A percentile compares a stretch with the other conserved stretches of the same genome.
These are phyloP conservation scores for Xanthoparmelia taractica DNA, from an alignment of 495 filamentous ascomycete species.

Conservation along the genomic window DNA sequence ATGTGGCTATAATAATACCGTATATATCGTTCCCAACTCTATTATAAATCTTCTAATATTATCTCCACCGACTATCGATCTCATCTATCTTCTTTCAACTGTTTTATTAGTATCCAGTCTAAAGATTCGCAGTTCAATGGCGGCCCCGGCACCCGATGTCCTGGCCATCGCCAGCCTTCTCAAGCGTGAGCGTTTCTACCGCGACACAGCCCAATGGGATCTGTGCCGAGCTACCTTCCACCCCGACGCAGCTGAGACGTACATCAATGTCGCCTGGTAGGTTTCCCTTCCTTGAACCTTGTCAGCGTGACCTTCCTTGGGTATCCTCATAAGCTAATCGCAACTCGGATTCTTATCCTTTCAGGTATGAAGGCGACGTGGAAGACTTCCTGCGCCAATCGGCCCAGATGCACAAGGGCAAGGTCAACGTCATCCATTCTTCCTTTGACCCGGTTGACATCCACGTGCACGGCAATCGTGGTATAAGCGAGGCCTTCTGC, in stretches of 20 bases:
- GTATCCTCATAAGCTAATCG: neutral
- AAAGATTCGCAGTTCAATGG: too few relatives aligned
- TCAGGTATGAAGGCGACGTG: conserved; percentile 11
- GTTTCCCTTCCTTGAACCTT: neutral
- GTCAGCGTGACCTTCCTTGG: neutral
- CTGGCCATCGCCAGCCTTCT: conserved; percentile 10
- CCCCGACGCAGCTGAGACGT: conserved; percentile 3
- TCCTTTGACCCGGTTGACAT: conserved; percentile 12
- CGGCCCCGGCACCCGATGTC: conserved; percentile 9
- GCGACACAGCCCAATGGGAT: conserved; percentile 11
- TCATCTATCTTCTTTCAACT: neutral
- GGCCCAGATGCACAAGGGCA: conserved; percentile 9
- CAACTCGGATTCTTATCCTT: neutral
- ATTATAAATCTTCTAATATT: neutral
- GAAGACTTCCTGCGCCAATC: conserved; percentile 11
- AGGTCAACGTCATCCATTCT: conserved; percentile 11
- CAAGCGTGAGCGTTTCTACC: conserved; percentile 13
- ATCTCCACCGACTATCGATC: neutral
- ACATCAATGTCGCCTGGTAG: conserved; percentile 13
- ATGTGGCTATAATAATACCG: too few relatives aligned
- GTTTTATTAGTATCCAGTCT: neutral
- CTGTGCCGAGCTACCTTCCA: conserved; percentile 10
- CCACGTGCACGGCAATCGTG: conserved; percentile 11
- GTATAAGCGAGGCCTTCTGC: conserved; percentile 11
- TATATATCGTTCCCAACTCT: too few relatives aligned